Conservation (phyloP, 163 green algal genomes). For the Chlorella variabilis region DNA sequence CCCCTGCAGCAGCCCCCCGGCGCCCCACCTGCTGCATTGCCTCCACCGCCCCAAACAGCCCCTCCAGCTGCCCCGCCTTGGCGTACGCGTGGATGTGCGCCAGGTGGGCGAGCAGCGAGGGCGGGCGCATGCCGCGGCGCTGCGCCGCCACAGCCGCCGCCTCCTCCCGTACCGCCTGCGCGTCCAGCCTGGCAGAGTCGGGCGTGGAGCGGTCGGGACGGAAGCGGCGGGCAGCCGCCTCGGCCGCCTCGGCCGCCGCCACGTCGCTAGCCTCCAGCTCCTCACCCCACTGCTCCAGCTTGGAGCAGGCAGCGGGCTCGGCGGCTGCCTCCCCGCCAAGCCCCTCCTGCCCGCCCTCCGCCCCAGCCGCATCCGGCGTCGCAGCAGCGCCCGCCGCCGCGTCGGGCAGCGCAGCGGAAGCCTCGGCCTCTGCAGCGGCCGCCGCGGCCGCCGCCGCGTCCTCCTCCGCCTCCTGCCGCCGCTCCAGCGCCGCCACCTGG, state of each 20-base stretch:
- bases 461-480: not conserved
- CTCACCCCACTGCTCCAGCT: not conserved
- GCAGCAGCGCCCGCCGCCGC: too few species aligned
- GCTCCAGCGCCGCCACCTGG: not conserved
- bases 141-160: not conserved
- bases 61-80: not conserved
- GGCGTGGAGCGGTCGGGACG: too few species aligned
- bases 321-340: not conserved
- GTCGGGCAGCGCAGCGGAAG: too few species aligned
- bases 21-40: slow-evolving; percentile 30
- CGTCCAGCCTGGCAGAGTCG: too few species aligned
- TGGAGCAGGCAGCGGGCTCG: not conserved
- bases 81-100: slow-evolving; percentile 27
- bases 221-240: not conserved
- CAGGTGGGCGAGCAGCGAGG: slow-evolving; percentile 17
- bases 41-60: slow-evolving; percentile 20
- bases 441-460: not conserved
- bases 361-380: too few species aligned
- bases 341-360: not conserved
- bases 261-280: slow-evolving; percentile 1
- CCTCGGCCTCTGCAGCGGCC: not conserved
- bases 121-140: not conserved
- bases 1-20: not conserved
- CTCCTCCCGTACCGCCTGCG: not conserved
- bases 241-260: not conserved